phyloP scores from a whole-genome alignment of 139 green algal genomes.

The Picochlorum sp. region DNA sequence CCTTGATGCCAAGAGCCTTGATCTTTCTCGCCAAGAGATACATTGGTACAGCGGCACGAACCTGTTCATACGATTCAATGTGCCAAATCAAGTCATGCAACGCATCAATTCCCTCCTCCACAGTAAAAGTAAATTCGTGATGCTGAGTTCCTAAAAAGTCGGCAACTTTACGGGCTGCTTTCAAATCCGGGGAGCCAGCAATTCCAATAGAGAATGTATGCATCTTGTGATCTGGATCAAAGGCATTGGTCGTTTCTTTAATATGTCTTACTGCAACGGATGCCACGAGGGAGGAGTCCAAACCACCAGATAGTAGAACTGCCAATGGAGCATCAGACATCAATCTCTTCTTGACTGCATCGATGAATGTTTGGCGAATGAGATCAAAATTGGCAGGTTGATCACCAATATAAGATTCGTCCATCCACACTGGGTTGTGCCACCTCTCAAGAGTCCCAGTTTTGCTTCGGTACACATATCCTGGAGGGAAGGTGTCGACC shows the following conservation, averaged over 20 bases:
- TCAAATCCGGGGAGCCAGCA: slow-evolving; percentile 82
- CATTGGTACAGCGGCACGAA: slow-evolving; percentile 90
- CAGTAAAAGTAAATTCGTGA: slow-evolving; percentile 96
- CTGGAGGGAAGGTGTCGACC: slow-evolving; percentile 71
- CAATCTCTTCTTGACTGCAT: slow-evolving; percentile 83
- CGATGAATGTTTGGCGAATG: slow-evolving; percentile 59
- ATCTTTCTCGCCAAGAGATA: slow-evolving; percentile 94
- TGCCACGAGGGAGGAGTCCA: slow-evolving; percentile 90
- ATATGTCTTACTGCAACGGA: slow-evolving; percentile 62
- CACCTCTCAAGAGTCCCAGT: slow-evolving; percentile 67
- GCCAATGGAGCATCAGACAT: slow-evolving; percentile 94
- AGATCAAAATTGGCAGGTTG: slow-evolving; percentile 27
- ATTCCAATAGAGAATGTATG: slow-evolving; percentile 91
- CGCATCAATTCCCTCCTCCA: slow-evolving; percentile 90
- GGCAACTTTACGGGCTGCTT: slow-evolving; percentile 79
- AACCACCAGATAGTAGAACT: slow-evolving; percentile 90
- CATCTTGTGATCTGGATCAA: slow-evolving; percentile 48
- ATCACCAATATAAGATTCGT: slow-evolving; percentile 32
- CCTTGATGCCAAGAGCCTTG: slow-evolving; percentile 90
- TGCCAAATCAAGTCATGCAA: slow-evolving; percentile 92
- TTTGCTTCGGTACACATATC: slow-evolving; percentile 71
- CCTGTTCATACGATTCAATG: slow-evolving; percentile 86
- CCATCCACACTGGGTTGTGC: slow-evolving; percentile 76
- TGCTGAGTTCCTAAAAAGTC: slow-evolving; percentile 88
- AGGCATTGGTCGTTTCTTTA: slow-evolving; percentile 44